Base-by-base conservation (phyloP, 306 rosid genomes). In the Potentilla sterilis region DNA sequence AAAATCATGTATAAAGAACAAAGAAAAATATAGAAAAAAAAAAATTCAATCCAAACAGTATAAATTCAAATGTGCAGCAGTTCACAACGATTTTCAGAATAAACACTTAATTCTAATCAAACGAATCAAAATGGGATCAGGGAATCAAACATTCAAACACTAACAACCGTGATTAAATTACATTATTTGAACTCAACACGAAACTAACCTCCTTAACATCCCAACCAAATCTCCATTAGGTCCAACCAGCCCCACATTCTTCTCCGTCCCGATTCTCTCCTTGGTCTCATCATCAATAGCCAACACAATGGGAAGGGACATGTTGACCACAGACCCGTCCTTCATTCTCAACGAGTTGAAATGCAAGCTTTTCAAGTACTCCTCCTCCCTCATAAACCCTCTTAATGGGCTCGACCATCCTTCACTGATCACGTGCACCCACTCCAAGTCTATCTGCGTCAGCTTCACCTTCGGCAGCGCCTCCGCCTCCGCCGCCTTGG, bases 331-430 rank as follows among this genome's bases (percentile, higher is more conserved):
- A 69, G 87, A 85, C 32, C 99, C 99, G 83, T 86, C 89, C 13
- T 86, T 71, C 73, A 71, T 43, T 82, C 89, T 88, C 72, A 92
- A 16, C 4, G 88, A 89, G 83, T 90, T 96, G 86, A 96, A 96
- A 83, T 96, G 99, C 92, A 96, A 85, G 69, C 90, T 84, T 83
- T 96, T 98, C 74, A 96, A 85, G 83, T 92, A 96, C 87, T 96
- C 88, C 47, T 80, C 82, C 67, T 96, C 99, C 69, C 97, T 90
- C 99, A 96, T 96, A 82, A 96, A 96, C 81, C 99, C 99, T 72
- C 74, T 82, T 70, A 96, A 84, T 1, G 99, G 99, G 81, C 93
- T 92, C 4, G 99, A 91, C 98, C 99, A 96, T 16, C 99, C 98
- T 79, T 96, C 97, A 69, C 96, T 70, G 68, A 96, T 75, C 58